Evolutionary conservation across 2,329 filamentous ascomycete genomes (phyloP), one percentile per base, ranked within the genome.

Genomic region (Fusarium robinianum): DNA sequence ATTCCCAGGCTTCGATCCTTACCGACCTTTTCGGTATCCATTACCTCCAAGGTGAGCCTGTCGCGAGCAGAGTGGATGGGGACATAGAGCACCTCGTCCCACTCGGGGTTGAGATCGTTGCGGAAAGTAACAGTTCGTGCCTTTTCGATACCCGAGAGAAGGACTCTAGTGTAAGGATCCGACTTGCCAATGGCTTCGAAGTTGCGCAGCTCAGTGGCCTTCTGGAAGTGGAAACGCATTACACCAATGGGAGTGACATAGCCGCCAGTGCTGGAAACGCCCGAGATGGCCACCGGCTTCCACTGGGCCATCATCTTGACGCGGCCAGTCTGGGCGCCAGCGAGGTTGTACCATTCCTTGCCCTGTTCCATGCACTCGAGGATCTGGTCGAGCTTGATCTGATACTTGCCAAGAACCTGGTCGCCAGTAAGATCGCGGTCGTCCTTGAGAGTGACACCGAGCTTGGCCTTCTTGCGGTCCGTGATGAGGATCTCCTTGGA

Each of bases 131-230:
- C 94, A 3, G 94, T 97, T 45, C 91, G 84, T 8, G 82, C 90
- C 68, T 92, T 95, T 64, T 94, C 87, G 43, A 97, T 84, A 31
- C 94, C 92, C 33, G 91, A 96, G 6, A 96, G 78, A 39, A 96
- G 70, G 2, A 97, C 87, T 27, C 92, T 85, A 15, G 85, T 88
- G 61, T 99, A 99, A 0, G 94, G 90, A 67, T 99, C 95, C 1
- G 94, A 97, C 70, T 97, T 97, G 70, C 94, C 94, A 68, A 99
- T 82, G 3, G 90, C 89, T 70, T 99, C 94, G 39, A 96, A 79
- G 67, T 99, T 99, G 47, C 90, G 88, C 29, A 99, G 79, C 59
- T 91, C 83, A 35, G 78, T 81, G 19, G 90, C 94, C 61, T 81
- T 84, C 72, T 88, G 81, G 75, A 97, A 92, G 68, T 99, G 91